Conservation (phyloP, 2,329 filamentous ascomycete genomes). For the Calycina herbarum region DNA sequence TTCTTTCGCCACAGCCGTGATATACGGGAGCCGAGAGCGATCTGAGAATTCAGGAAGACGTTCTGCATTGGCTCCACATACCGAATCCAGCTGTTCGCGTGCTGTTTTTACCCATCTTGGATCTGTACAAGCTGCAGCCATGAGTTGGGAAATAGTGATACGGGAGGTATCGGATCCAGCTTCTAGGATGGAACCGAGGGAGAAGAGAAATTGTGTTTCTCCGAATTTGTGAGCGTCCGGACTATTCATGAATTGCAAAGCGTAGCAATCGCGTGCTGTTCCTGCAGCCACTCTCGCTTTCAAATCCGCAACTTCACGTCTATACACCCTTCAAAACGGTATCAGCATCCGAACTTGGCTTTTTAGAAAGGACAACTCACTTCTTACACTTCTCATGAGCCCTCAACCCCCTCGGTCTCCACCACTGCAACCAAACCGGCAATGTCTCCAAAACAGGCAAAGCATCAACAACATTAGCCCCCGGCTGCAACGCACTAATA, state of each 20-base stretch:
- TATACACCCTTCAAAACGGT: slow-evolving; percentile 27
- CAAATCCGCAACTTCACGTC: slow-evolving; percentile 29
- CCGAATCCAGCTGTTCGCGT: slow-evolving; percentile 45
- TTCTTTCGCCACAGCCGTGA: slow-evolving; percentile 49
- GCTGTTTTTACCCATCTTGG: slow-evolving; percentile 32
- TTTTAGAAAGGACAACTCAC: slow-evolving; percentile 10
- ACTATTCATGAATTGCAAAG: slow-evolving; percentile 34
- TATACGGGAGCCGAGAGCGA: slow-evolving; percentile 42
- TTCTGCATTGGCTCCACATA: slow-evolving; percentile 41
- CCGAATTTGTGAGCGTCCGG: slow-evolving; percentile 29
- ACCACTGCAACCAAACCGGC: slow-evolving; percentile 36
- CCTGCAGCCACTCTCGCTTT: slow-evolving; percentile 29
- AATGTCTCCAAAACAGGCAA: slow-evolving; percentile 37
- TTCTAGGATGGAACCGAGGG: slow-evolving; percentile 41
- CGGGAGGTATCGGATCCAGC: slow-evolving; percentile 47
- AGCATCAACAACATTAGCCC: slow-evolving; percentile 37
- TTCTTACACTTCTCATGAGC: slow-evolving; percentile 25
- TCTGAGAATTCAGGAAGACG: slow-evolving; percentile 50
- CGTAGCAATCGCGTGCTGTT: slow-evolving; percentile 35
- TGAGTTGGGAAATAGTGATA: slow-evolving; percentile 37
- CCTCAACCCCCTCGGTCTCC: slow-evolving; percentile 30
- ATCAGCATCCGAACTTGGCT: neutral
- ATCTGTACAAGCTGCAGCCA: slow-evolving; percentile 34
- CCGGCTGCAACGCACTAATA: slow-evolving; percentile 33
- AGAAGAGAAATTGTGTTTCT: slow-evolving; percentile 34